These are phyloP conservation scores for Endogone sp. DNA, from an alignment of 192 early-diverging fungal species.

Conservation along the genomic window DNA sequence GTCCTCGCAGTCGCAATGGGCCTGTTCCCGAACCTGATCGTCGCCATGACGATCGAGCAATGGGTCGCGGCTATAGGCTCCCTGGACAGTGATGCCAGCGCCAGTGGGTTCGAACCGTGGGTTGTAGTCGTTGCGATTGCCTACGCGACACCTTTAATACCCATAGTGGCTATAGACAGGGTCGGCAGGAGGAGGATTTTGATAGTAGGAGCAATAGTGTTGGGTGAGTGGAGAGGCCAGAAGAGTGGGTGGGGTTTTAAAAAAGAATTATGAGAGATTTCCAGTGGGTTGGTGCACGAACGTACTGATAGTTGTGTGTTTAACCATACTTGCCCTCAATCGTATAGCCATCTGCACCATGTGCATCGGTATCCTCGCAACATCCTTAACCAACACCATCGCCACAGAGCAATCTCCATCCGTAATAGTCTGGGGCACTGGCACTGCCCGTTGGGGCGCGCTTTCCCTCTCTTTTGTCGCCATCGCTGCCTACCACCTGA, in stretches of 20 bases:
- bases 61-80: not conserved
- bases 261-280: too few relatives aligned
- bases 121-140: not conserved
- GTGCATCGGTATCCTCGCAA: not conserved
- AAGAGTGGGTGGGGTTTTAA: too few relatives aligned
- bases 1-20: constrained; percentile 65
- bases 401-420: not conserved
- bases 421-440: not conserved
- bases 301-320: too few relatives aligned
- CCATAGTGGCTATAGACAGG: not conserved
- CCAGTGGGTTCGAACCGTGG: not conserved
- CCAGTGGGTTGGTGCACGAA: too few relatives aligned
- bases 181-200: not conserved
- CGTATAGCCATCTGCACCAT: not conserved
- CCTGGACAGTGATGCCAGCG: not conserved
- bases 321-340: too few relatives aligned
- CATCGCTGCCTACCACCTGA: not conserved
- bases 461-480: constrained; percentile 2
- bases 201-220: not conserved
- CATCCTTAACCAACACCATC: not conserved
- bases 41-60: constrained; percentile 66
- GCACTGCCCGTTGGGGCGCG: not conserved
- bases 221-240: not conserved
- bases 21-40: constrained; percentile 77
- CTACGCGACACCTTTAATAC: not conserved